Evolutionary conservation across 164 flowering plant species (phyloP), one percentile per base, ranked within the genome.

Genomic region (Tinospora cordifolia): DNA sequence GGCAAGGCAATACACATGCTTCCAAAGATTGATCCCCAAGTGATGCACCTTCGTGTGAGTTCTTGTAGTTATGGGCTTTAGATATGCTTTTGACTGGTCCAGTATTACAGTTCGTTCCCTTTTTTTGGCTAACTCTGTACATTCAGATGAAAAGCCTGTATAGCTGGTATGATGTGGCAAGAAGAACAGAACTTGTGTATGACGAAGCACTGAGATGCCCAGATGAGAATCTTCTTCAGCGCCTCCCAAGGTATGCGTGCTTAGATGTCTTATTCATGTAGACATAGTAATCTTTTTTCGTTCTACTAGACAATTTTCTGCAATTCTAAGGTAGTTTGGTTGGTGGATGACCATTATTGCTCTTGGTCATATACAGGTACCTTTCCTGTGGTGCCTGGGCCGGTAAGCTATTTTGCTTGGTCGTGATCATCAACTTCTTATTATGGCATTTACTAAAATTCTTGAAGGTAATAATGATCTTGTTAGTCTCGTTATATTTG

Each of bases 111-210:
- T 25, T 22, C 66, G 36, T 54, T 62, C 34, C 9, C 51, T 34
- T 11, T 63, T 64, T 34, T 4, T 69, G 7, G 69, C 49, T 67
- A 21, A 71, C 25, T 63, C 69, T 73, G 47, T 69, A 38, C 60
- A 74, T 22, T 39, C 82, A 94, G 97, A 87, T 95, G 90, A 92
- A 87, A 80, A 76, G 79, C 57, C 81, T 95, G 21, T 95, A 92
- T 66, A 85, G 90, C 74, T 95, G 98, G 99, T 92, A 86, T 82
- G 96, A 95, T 84, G 98, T 92, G 78, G 98, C 99, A 27, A 86
- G 75, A 80, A 86, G 99, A 79, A 95, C 97, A 24, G 87, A 86
- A 75, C 85, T 85, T 71, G 99, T 95, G 7, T 95, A 95, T 81
- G 89, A 90, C 40, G 87, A 84, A 65, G 98, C 98, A 36, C 69